Percentiles rank a stretch among this genome's conserved stretches.
Evolutionary conservation across 1,139 yeast genomes (phyloP).

Genomic region (Yamadazyma trypodendri): DNA sequence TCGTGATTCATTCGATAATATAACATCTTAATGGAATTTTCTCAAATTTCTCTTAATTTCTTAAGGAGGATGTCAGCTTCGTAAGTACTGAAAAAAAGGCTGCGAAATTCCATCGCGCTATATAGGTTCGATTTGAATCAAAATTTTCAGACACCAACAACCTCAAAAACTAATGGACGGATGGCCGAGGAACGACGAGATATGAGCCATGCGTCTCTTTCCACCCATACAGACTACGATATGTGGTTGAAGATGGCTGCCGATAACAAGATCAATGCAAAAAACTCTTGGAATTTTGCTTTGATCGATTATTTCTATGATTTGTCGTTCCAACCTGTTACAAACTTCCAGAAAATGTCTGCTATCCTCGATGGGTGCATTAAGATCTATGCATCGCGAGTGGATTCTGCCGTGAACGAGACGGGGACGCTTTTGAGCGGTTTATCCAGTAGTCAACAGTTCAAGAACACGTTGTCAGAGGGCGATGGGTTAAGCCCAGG

Average conservation of each 20-base stretch:
- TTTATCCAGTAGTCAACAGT: conserved; percentile 34
- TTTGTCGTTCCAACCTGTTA: conserved; percentile 43
- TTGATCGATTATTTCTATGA: conserved; percentile 79
- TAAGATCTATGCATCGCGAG: conserved; percentile 52
- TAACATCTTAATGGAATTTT: neutral
- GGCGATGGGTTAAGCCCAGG: no score
- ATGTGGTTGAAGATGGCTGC: conserved; percentile 89
- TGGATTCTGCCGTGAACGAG: conserved; percentile 89
- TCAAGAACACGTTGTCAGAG: neutral
- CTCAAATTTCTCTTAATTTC: no score
- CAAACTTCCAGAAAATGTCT: conserved; percentile 42
- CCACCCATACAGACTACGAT: conserved; percentile 51
- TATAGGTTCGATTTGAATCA: conserved; percentile 3
- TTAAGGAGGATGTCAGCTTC: no score
- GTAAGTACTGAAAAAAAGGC: no score
- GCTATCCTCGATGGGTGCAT: conserved; percentile 43
- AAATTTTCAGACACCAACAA: neutral
- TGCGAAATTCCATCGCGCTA: conserved; percentile 6
- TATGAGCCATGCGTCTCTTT: neutral
- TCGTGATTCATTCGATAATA: neutral
- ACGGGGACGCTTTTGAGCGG: conserved; percentile 87
- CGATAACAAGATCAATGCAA: conserved; percentile 71
- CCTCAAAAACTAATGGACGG: neutral
- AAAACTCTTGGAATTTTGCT: conserved; percentile 72
- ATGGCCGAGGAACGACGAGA: conserved; percentile 4